Conservation (phyloP, 805 yeast species). For the Cyberlindnera galapagoensis region DNA sequence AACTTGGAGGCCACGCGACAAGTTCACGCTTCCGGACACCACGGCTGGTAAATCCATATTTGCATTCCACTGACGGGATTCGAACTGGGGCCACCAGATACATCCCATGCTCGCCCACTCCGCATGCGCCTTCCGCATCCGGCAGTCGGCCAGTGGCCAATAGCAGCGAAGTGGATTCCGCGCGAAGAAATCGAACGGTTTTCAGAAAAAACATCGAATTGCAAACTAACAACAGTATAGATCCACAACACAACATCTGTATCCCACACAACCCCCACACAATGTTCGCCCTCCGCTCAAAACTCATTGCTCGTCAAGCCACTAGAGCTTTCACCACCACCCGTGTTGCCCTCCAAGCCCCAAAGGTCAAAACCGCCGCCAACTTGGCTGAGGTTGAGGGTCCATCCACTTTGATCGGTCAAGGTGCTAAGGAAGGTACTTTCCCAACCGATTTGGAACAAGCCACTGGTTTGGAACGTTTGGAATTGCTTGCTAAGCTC, state of each 20-base stretch:
- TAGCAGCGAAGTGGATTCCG: constrained; percentile 12
- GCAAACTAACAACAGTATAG: background rate
- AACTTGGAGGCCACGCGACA: no score
- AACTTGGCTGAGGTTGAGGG: constrained; percentile 74
- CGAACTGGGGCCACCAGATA: no score
- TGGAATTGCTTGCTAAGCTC: constrained; percentile 86
- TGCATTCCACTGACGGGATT: no score
- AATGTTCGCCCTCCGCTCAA: constrained; percentile 33
- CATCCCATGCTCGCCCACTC: no score
- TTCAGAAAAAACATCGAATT: constrained; percentile 1
- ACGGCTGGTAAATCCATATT: no score
- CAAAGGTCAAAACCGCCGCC: constrained; percentile 49
- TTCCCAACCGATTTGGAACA: constrained; percentile 94
- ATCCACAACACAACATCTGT: constrained; percentile 1
- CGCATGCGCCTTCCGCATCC: constrained; percentile 5
- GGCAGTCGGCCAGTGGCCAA: constrained; percentile 19
- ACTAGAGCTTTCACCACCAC: constrained; percentile 29
- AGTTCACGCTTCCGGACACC: no score
- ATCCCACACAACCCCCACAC: no score
- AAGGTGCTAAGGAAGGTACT: constrained; percentile 80
- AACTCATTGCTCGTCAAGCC: constrained; percentile 23
- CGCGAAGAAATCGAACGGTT: constrained; percentile 19
- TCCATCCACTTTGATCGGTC: constrained; percentile 74
- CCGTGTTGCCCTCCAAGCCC: constrained; percentile 24
- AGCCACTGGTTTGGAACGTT: constrained; percentile 97